Evolutionary conservation across 2,329 filamentous ascomycete genomes (phyloP).

Genomic region (Scedosporium apiospermum): DNA sequence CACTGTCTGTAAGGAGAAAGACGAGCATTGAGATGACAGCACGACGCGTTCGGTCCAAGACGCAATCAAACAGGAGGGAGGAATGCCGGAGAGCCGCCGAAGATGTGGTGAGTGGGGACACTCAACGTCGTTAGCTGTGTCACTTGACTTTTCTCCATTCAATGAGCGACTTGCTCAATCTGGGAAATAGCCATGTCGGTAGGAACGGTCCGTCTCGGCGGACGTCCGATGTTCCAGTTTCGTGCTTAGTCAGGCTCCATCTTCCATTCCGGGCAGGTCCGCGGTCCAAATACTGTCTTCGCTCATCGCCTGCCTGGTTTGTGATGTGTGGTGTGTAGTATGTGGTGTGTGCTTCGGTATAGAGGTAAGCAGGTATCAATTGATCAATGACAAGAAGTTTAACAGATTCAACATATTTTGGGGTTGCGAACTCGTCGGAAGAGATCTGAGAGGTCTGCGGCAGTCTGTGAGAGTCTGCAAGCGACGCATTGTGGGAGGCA

Average conservation of each 20-base stretch:
- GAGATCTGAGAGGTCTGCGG: no score
- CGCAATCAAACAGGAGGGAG: constrained; percentile 2
- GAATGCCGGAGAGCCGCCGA: constrained; percentile 8
- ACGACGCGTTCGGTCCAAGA: background rate
- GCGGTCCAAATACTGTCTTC: background rate
- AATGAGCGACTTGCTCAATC: background rate
- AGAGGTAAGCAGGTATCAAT: no score
- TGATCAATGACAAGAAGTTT: no score
- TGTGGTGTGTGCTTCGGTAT: background rate
- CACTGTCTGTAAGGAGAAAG: background rate
- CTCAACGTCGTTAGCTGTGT: background rate
- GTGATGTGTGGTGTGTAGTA: background rate
- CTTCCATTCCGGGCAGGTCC: background rate
- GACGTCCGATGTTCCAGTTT: background rate
- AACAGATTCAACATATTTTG: no score
- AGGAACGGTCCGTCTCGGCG: constrained; percentile 6
- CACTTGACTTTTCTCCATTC: constrained; percentile 6
- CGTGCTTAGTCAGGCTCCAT: background rate
- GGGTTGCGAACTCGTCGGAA: no score
- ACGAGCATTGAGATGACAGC: background rate
- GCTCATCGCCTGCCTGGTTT: background rate
- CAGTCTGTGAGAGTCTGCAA: no score
- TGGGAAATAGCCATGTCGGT: constrained; percentile 7
- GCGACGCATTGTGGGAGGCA: no score
- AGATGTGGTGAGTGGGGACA: constrained; percentile 5